Evolutionary conservation across 2,329 filamentous ascomycete species (phyloP).

Genomic region (Salinomyces thailandicus): DNA sequence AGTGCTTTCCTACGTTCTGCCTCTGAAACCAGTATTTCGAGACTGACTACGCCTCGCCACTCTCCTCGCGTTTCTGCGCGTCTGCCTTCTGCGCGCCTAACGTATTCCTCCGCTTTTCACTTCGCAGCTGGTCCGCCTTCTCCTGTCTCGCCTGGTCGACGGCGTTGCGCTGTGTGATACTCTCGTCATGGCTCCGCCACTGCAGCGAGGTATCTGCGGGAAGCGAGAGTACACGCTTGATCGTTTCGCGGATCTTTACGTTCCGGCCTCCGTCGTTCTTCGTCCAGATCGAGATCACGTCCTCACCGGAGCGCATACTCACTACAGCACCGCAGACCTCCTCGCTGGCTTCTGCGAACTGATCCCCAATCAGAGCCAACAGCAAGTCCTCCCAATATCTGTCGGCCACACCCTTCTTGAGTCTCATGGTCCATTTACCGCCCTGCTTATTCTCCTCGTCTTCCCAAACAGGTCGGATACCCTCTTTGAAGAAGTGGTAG

Average conservation of each 20-base stretch:
- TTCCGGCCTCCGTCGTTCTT: constrained; percentile 86
- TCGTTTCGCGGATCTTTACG: constrained; percentile 94
- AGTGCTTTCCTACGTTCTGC: too few relatives aligned
- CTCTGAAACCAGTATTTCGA: too few relatives aligned
- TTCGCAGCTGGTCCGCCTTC: constrained; percentile 44
- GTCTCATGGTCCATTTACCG: constrained; percentile 91
- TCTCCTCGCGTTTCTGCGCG: neutral
- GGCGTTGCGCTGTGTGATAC: constrained; percentile 80
- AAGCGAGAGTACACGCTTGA: constrained; percentile 80
- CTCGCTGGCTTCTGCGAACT: constrained; percentile 84
- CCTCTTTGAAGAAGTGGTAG: constrained; percentile 96
- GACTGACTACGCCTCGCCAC: neutral
- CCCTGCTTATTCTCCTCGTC: constrained; percentile 93
- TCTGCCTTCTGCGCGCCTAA: constrained; percentile 13
- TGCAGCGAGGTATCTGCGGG: constrained; percentile 82
- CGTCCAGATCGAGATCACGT: constrained; percentile 96
- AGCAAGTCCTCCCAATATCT: constrained; percentile 94
- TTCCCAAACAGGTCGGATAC: constrained; percentile 95
- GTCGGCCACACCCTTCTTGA: constrained; percentile 96
- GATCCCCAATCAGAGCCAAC: constrained; percentile 82
- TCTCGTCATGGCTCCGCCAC: constrained; percentile 94
- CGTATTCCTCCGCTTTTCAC: constrained; percentile 37
- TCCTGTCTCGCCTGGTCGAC: constrained; percentile 88
- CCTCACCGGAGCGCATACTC: constrained; percentile 88
- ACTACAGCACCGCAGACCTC: constrained; percentile 93